phyloP scores from a whole-genome alignment of 495 filamentous ascomycete species.

The Penicillium psychrofluorescens region DNA sequence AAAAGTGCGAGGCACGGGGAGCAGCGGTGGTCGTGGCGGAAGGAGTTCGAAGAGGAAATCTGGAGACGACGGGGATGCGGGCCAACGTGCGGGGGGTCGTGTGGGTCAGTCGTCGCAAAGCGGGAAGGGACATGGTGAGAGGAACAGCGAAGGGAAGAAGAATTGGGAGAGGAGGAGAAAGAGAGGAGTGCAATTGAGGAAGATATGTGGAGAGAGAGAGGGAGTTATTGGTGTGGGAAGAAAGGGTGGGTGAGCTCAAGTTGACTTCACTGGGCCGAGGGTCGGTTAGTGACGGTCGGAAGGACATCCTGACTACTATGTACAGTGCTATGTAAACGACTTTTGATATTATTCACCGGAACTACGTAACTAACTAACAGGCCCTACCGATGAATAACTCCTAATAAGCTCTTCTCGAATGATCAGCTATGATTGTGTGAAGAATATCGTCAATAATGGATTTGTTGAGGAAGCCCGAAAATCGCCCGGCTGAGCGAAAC shows the following conservation, averaged over 20 bases:
- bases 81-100: constrained; percentile 43
- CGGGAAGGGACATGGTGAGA: constrained; percentile 21
- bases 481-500: no score
- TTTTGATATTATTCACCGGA: no score
- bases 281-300: constrained; percentile 21
- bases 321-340: no score
- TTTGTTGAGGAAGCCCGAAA: no score
- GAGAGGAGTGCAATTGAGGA: constrained; percentile 5
- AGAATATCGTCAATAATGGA: no score
- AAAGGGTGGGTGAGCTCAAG: constrained; percentile 10
- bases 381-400: no score
- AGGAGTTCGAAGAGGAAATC: constrained; percentile 18
- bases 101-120: constrained; percentile 42
- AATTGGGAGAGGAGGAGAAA: constrained; percentile 6
- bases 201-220: constrained; percentile 9
- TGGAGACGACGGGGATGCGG: constrained; percentile 32
- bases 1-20: constrained; percentile 29
- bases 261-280: constrained; percentile 23
- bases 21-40: constrained; percentile 14
- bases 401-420: no score
- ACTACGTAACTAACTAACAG: no score
- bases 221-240: neutral
- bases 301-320: neutral
- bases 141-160: neutral
- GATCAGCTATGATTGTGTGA: no score